Evolutionary conservation across 352 stramenopile genomes (phyloP), one percentile per base, ranked within the genome.

Genomic region (Pythium brassicae): DNA sequence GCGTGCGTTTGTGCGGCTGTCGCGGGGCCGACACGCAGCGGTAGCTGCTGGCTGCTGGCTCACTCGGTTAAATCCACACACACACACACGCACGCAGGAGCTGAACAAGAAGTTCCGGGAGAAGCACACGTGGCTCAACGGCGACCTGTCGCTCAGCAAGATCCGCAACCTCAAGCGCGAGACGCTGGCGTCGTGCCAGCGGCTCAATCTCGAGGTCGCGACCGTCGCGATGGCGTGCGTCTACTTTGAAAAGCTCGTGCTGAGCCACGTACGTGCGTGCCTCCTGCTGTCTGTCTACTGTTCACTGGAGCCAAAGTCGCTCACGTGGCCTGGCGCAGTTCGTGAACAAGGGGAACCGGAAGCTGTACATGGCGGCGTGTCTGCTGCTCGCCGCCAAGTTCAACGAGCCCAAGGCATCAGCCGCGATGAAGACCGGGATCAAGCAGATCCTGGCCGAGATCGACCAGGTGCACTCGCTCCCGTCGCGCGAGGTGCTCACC

Each of bases 91-190:
- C 40, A 17, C 12, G 15, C 37, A 79, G 69, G 85, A 98, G 56
- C 69, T 99, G 0, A 99, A 99, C 69, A 92, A 98, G 53, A 95
- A 98, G 72, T 99, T 99, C 68, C 79, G 93, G 23, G 93, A 99
- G 54, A 92, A 87, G 74, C 96, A 91, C 76, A 91, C 65, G 62
- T 88, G 78, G 74, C 83, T 99, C 57, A 88, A 91, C 22, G 72
- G 83, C 49, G 85, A 89, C 34, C 73, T 99, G 12, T 98, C 93
- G 17, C 74, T 99, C n/a, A 98, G 87, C 51, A 99, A 99, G 66
- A 97, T 98, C 61, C 74, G 95, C 37, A 97, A 96, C 54, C 66
- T 98, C 19, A 98, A 98, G 68, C 78, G 89, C 27, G 88, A 97
- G 67, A 75, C 84, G 39, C 63, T 96, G 50, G 46, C 67, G 71